A percentile compares a stretch with the other conserved stretches of the same genome.
Conservation (phyloP, 495 filamentous ascomycete genomes). For the Tuber microsphaerosporum region DNA sequence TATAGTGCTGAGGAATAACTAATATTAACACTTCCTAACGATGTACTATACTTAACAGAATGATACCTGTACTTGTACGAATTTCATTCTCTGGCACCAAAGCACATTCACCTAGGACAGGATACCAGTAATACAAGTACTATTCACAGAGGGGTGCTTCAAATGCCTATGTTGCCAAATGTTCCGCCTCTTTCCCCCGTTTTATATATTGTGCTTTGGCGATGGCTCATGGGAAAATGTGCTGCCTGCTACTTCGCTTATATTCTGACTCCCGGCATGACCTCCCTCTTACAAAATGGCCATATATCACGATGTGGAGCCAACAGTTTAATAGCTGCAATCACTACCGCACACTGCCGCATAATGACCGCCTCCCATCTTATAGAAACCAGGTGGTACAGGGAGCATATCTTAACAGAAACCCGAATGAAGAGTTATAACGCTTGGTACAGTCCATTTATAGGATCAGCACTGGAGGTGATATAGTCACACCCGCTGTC, state of each 20-base stretch:
- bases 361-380: neutral
- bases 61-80: neutral
- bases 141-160: neutral
- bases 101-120: neutral
- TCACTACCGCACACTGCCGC: neutral
- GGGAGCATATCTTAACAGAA: neutral
- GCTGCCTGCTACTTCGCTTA: neutral
- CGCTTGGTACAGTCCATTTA: neutral
- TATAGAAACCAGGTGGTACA: neutral
- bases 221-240: neutral
- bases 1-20: neutral
- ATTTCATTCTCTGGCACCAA: neutral
- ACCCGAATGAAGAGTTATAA: neutral
- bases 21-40: neutral
- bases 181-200: neutral
- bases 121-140: neutral
- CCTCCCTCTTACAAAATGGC: neutral
- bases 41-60: neutral
- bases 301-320: neutral
- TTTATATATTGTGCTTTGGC: neutral
- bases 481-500: no score
- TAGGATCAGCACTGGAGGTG: neutral
- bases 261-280: neutral
- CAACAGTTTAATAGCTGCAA: neutral
- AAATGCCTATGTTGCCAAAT: neutral